Conservation (phyloP, 2,329 filamentous ascomycete genomes). For the Aspergillus uvarum region DNA sequence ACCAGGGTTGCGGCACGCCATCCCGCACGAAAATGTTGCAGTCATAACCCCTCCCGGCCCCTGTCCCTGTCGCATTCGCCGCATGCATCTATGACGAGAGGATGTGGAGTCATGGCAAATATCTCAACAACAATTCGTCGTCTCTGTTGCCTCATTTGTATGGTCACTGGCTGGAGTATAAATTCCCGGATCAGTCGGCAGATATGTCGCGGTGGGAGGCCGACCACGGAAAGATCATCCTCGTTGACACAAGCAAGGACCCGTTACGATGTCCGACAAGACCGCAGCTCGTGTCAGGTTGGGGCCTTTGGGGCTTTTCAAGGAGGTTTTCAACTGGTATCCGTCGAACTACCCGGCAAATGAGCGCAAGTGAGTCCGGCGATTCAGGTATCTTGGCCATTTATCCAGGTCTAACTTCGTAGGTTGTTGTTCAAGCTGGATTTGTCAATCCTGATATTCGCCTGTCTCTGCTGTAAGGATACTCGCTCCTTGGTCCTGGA, state of each 20-base stretch:
- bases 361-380: conserved; percentile 28
- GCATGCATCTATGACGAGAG: conserved; percentile 20
- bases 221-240: not conserved
- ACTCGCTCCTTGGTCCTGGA: rapidly evolving
- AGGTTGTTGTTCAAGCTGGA: conserved; percentile 35
- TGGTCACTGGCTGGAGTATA: not conserved
- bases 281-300: conserved; percentile 9
- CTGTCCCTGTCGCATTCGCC: not conserved
- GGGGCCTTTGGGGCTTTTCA: conserved; percentile 22
- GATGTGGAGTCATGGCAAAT: conserved; percentile 18
- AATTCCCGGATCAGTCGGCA: not conserved
- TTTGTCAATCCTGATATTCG: conserved; percentile 32
- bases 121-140: not conserved
- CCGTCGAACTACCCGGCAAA: conserved; percentile 29
- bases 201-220: not conserved
- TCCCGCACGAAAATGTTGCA: conserved; percentile 17
- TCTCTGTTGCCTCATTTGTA: not conserved
- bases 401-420: not conserved
- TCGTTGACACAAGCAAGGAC: not conserved
- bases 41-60: conserved; percentile 6
- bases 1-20: conserved; percentile 23
- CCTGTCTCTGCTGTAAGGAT: conserved; percentile 33
- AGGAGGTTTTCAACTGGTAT: conserved; percentile 37
- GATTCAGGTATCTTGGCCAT: not conserved
- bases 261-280: conserved; percentile 18